Percentiles rank a stretch among this genome's conserved stretches.
phyloP scores from a whole-genome alignment of 179 eudicot genomes.

The Silene noctiflora region DNA sequence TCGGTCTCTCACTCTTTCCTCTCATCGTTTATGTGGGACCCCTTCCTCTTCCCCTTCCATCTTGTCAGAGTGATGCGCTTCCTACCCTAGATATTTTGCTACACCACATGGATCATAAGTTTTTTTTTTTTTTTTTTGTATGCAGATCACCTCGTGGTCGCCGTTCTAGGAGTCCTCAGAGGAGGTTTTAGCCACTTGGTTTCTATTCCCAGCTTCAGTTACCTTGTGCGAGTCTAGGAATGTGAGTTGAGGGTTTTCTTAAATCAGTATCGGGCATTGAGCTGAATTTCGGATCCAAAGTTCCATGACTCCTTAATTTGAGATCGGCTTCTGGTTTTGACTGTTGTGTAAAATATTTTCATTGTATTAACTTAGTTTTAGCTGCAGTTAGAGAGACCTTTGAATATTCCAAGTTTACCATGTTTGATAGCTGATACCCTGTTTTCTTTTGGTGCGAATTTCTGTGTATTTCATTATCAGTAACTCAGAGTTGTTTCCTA shows the following conservation, averaged over 20 bases:
- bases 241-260: neutral
- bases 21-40: neutral
- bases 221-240: slow-evolving; percentile 11
- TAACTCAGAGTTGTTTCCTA: neutral
- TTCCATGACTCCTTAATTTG: neutral
- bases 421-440: neutral
- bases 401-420: neutral
- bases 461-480: too few relatives aligned
- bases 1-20: neutral
- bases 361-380: slow-evolving; percentile 18
- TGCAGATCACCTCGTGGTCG: slow-evolving; percentile 68
- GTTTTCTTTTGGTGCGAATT: too few relatives aligned
- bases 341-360: slow-evolving; percentile 15
- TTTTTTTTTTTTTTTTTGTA: slow-evolving; percentile 4
- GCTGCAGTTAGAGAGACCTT: neutral
- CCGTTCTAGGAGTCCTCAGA: slow-evolving; percentile 75
- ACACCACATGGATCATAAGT: neutral
- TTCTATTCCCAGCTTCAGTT: slow-evolving; percentile 24
- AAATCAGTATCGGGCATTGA: neutral
- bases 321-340: slow-evolving; percentile 10
- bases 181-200: slow-evolving; percentile 40
- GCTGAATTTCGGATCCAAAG: neutral
- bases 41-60: too few relatives aligned
- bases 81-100: neutral
- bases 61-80: neutral